Percentiles rank a stretch among this genome's conserved stretches.
These are phyloP conservation scores for Leccinum fibrillosum DNA, from an alignment of 768 basidiomycete genomes.

Conservation along the genomic window DNA sequence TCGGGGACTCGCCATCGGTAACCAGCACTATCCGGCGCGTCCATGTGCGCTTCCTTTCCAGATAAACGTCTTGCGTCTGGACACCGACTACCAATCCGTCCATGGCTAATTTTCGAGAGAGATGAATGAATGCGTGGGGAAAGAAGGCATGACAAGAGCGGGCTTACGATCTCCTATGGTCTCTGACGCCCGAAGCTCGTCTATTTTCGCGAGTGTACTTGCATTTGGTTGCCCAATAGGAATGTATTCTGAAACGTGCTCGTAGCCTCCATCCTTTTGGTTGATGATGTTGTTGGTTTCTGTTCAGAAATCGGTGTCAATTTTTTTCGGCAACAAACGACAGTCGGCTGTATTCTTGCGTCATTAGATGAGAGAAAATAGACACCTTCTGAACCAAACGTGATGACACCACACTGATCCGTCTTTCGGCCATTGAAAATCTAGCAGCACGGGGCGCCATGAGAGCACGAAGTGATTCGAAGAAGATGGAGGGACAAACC, in stretches of 20 bases:
- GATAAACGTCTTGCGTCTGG: slow-evolving; percentile 69
- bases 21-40: slow-evolving; percentile 78
- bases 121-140: background rate
- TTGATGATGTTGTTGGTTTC: slow-evolving; percentile 68
- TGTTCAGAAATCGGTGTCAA: slow-evolving; percentile 20
- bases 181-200: slow-evolving; percentile 53
- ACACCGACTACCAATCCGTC: slow-evolving; percentile 86
- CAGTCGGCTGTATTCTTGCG: background rate
- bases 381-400: slow-evolving; percentile 79
- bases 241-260: slow-evolving; percentile 69
- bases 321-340: background rate
- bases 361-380: background rate
- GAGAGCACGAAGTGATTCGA: background rate
- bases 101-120: slow-evolving; percentile 49
- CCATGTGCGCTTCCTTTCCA: slow-evolving; percentile 76
- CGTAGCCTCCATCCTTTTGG: slow-evolving; percentile 63
- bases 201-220: slow-evolving; percentile 61
- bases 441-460: slow-evolving; percentile 36
- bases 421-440: slow-evolving; percentile 92
- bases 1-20: slow-evolving; percentile 80
- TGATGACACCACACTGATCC: slow-evolving; percentile 86
- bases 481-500: slow-evolving; percentile 40
- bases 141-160: background rate
- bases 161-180: slow-evolving; percentile 63
- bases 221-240: slow-evolving; percentile 65